Evolutionary conservation across 2,329 filamentous ascomycete species (phyloP).

Genomic region (Hymenotorrendiella dingleyae): DNA sequence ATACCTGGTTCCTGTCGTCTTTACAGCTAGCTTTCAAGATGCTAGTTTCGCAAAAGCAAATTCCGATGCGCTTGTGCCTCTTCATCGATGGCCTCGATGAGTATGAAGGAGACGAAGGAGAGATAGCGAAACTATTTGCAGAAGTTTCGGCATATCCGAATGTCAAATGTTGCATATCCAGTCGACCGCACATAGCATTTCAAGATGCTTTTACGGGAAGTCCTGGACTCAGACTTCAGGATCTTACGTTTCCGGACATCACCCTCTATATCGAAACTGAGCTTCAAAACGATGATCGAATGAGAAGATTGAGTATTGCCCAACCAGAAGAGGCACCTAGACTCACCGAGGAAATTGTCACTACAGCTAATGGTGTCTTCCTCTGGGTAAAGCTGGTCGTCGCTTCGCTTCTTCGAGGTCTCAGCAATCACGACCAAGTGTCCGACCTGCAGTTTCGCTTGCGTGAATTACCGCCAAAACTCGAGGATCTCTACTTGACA

Average conservation of each 20-base stretch:
- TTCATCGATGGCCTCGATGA: slow-evolving; percentile 20
- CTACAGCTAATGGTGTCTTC: slow-evolving; percentile 18
- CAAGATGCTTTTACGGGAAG: slow-evolving; percentile 13
- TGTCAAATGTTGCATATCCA: slow-evolving; percentile 18
- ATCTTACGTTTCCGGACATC: slow-evolving; percentile 23
- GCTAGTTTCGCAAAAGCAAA: background rate
- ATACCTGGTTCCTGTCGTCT: background rate
- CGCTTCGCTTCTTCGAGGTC: slow-evolving; percentile 3
- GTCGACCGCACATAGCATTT: slow-evolving; percentile 23
- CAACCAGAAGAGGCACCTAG: background rate
- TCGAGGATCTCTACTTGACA: slow-evolving; percentile 8
- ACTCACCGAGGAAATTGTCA: slow-evolving; percentile 8
- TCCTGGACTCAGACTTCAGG: slow-evolving; percentile 18
- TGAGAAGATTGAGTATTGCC: slow-evolving; percentile 1
- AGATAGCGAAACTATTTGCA: background rate
- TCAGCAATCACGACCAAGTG: slow-evolving; percentile 10
- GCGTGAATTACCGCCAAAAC: slow-evolving; percentile 1
- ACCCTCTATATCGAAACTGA: slow-evolving; percentile 15
- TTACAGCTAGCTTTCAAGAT: slow-evolving; percentile 5
- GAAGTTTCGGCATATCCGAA: background rate
- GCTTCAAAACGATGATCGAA: slow-evolving; percentile 9
- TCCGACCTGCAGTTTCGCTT: slow-evolving; percentile 9
- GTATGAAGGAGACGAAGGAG: slow-evolving; percentile 6
- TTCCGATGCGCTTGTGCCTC: slow-evolving; percentile 4
- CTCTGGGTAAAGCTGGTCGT: slow-evolving; percentile 22